phyloP scores from a whole-genome alignment of 371 early-diverging fungal species.

The Chytridiales sp. region DNA sequence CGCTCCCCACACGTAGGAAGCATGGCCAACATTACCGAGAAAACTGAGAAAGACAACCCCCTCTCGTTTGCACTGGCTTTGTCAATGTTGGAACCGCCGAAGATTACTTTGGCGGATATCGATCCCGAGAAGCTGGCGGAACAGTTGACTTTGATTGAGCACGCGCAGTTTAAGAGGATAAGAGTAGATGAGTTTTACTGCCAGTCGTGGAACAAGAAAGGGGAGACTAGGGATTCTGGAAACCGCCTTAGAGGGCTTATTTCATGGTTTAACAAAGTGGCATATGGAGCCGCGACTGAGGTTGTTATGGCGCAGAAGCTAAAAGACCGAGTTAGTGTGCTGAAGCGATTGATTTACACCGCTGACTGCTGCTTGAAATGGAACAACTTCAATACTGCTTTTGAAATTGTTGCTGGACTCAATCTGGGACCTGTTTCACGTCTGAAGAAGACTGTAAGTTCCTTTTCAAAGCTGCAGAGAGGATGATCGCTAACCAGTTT shows the following conservation, averaged over 20 bases:
- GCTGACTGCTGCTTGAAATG: slow-evolving; percentile 57
- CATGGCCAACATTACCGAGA: not conserved
- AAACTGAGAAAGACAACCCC: not conserved
- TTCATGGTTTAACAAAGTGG: slow-evolving; percentile 63
- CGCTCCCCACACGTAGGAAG: too few relatives aligned
- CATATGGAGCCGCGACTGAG: slow-evolving; percentile 55
- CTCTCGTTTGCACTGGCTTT: slow-evolving; percentile 12
- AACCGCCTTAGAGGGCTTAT: slow-evolving; percentile 46
- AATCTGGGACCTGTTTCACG: slow-evolving; percentile 56
- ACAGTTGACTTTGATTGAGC: slow-evolving; percentile 65
- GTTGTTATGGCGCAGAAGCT: slow-evolving; percentile 43
- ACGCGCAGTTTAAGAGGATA: slow-evolving; percentile 53
- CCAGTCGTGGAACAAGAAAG: slow-evolving; percentile 43
- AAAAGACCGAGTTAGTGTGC: slow-evolving; percentile 46
- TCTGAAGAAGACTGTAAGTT: slow-evolving; percentile 41
- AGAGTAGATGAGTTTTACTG: slow-evolving; percentile 54
- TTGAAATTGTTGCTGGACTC: slow-evolving; percentile 64
- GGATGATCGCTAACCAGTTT: not conserved
- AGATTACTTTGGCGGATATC: slow-evolving; percentile 20
- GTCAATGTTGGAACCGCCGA: slow-evolving; percentile 20
- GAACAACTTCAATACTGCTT: slow-evolving; percentile 60
- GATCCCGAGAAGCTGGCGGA: slow-evolving; percentile 43
- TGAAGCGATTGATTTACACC: slow-evolving; percentile 53
- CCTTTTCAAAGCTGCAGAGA: not conserved
- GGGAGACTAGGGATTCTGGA: not conserved